Base-by-base conservation (phyloP, 129 eudicot genomes). In the Glebionis coronaria region DNA sequence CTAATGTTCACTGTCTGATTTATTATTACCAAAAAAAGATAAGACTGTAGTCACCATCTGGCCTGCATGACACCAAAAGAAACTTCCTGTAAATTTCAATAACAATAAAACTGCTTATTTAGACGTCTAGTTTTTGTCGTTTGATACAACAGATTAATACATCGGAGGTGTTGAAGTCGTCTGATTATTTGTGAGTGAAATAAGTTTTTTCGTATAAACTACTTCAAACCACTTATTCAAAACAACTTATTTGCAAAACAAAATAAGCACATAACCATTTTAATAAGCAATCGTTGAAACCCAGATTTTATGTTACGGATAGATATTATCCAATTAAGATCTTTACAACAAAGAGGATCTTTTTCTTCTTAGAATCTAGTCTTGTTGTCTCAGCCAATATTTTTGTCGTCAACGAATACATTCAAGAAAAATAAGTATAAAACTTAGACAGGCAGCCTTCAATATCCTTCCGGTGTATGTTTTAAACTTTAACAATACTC, bases 341-440 rank as follows among this genome's bases (percentile, higher is more conserved):
- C 51, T 31, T 68, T 68, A 54, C 71, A 75, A 65, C 77, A 80
- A 51, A 70, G 60, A 75, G 71, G n/a, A 72, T 73, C 69, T 16
- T 59, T 63, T 62, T 6, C 27, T n/a, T 4, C 9, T 61, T 21
- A 47, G 47, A 61, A 38, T 54, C 49, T 31, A 31, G 60, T 31
- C 69, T 72, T 16, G 78, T 50, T 12, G 0, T 10, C 56, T 72
- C 27, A 59, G 25, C 72, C 71, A 63, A 28, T 28, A 0, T 20
- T 60, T 74, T 59, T 70, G 44, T 63, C 68, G 50, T 45, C 21
- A 42, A 23, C 61, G 35, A 21, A 49, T 15, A 38, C 27, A 56
- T 38, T 52, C 56, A 53, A 55, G 49, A 15, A 51, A 13, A 27
- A 21, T 19, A 70, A 68, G 51, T 68, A 81, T 77, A 81, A 72